Base-by-base conservation (phyloP, 176 grass and related monocot species). In the Aegilops umbellulata region DNA sequence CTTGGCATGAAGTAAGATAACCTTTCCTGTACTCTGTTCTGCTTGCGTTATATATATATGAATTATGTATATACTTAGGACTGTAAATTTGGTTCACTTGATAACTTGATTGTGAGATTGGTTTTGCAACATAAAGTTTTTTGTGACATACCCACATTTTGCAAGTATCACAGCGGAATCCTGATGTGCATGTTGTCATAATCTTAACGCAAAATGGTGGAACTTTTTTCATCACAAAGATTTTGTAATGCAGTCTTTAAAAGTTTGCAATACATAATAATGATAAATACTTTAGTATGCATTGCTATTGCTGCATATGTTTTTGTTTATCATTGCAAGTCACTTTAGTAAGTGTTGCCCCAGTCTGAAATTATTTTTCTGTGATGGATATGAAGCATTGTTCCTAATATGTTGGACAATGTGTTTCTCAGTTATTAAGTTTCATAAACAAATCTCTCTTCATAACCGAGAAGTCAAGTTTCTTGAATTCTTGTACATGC, bases 1-100 rank as follows among this genome's bases (percentile, higher is more conserved):
- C 91, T 93, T 82, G 91, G 91, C 61, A 93, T 93, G 77, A 93
- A 93, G 91, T 93, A 88, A 83, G 88, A 63, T 51, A 12, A 64
- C 9, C 20, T 88, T 22, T 60, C 20, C 29, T 36, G 13, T 74
- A 23, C 20, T 67, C 14, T 4, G 3, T 63, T 65, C 30, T 38
- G 13, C 8, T 46, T 82, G 35, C 4, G 32, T 12, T 62, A 17
- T 23, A 9, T n/a, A 44, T 69, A n/a, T 4, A 20, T 2, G 2
- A 20, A 38, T 58, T 31, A 34, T 60, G 2, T 60, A 1, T 60
- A 29, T 24, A 14, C 34, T 47, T 24, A 14, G 22, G 6, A 41
- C 12, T 25, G 12, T 41, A 14, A 0, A 14, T 39, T 71, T 41
- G 36, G 8, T 88, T 77, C 53, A 60, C 14, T 53, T 20, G 9